Percentiles rank a stretch among this genome's conserved stretches.
Conservation (phyloP, 345 rosid species). For the Lumnitzera littorea region DNA sequence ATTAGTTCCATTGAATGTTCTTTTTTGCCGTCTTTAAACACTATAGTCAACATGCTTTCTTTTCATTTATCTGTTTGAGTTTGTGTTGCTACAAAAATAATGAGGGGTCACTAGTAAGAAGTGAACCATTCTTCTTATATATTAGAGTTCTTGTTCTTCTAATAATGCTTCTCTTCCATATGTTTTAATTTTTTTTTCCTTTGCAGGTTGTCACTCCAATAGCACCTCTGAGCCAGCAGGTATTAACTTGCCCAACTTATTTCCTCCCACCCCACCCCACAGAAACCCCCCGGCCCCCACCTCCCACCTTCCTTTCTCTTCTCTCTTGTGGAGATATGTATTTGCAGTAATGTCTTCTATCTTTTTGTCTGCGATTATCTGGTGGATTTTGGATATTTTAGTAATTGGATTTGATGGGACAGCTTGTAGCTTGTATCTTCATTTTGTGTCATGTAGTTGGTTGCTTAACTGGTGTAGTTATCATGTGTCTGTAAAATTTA, state of each 20-base stretch:
- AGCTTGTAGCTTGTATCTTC: no score
- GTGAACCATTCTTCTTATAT: not conserved
- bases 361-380: not conserved
- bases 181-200: not conserved
- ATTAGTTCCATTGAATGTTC: not conserved
- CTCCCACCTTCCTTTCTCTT: not conserved
- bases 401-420: no score
- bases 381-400: no score
- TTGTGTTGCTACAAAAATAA: not conserved
- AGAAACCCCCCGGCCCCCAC: not conserved
- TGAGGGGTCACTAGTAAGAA: not conserved
- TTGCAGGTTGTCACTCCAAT: slow-evolving; percentile 95
- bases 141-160: not conserved
- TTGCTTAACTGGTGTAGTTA: no score
- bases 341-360: not conserved
- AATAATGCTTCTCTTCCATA: slow-evolving; percentile 1
- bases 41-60: not conserved
- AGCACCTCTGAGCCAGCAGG: slow-evolving; percentile 98
- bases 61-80: not conserved
- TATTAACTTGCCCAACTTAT: slow-evolving; percentile 13
- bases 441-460: no score
- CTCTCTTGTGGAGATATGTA: not conserved
- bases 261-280: not conserved
- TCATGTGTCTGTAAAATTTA: no score
- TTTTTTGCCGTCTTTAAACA: not conserved